A percentile compares a stretch with the other conserved stretches of the same genome.
Evolutionary conservation across 2,329 filamentous ascomycete species (phyloP).

Genomic region (Bertia moriformis): DNA sequence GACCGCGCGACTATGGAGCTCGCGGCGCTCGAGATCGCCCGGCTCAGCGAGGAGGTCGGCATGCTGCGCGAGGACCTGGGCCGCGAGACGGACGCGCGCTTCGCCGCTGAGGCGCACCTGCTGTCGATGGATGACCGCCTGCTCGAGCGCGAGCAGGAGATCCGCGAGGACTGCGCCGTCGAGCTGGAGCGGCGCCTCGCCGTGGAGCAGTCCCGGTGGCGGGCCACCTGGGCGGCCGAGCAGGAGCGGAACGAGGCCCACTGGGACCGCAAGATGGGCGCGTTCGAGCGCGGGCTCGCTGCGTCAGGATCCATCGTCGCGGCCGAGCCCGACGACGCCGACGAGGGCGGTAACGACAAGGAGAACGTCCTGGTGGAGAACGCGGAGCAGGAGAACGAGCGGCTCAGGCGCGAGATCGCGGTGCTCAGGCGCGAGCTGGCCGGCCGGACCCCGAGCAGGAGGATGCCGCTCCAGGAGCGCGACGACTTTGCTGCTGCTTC

Average conservation of each 20-base stretch:
- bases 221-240: constrained; percentile 63
- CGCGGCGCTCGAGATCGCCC: constrained; percentile 65
- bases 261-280: constrained; percentile 74
- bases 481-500: constrained; percentile 22
- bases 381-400: constrained; percentile 57
- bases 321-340: constrained; percentile 13
- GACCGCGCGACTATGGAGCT: constrained; percentile 66
- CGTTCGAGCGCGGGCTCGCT: constrained; percentile 40
- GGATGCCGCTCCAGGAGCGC: constrained; percentile 36
- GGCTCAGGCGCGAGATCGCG: constrained; percentile 48
- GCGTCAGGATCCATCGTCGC: too few relatives aligned
- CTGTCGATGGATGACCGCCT: constrained; percentile 53
- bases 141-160: constrained; percentile 60
- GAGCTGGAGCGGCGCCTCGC: constrained; percentile 73
- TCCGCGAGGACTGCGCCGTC: constrained; percentile 74
- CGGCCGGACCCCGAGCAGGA: constrained; percentile 47
- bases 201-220: constrained; percentile 68
- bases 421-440: constrained; percentile 52
- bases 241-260: constrained; percentile 70
- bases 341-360: constrained; percentile 34
- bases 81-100: constrained; percentile 55
- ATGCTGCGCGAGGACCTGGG: constrained; percentile 55
- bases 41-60: constrained; percentile 67
- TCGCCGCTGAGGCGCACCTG: constrained; percentile 61
- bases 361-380: constrained; percentile 49